phyloP scores from a whole-genome alignment of 78 protist species.

The Chrysochromulina parva region DNA sequence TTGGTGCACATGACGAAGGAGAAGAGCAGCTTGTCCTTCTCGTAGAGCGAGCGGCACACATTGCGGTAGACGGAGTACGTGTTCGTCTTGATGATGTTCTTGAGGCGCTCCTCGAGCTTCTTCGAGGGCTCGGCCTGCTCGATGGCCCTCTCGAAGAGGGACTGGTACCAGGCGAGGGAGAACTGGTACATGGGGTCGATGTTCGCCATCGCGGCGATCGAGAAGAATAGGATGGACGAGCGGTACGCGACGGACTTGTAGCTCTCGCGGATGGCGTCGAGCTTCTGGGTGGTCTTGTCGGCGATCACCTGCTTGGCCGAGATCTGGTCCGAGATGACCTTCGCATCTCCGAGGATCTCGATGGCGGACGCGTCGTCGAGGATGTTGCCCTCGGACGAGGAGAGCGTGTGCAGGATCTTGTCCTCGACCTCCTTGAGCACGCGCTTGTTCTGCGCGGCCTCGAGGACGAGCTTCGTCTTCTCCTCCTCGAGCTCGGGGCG shows the following conservation, averaged over 20 bases:
- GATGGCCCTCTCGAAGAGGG: slow-evolving; percentile 56
- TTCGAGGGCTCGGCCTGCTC: neutral
- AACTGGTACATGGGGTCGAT: slow-evolving; percentile 82
- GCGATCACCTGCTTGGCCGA: slow-evolving; percentile 59
- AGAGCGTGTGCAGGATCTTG: slow-evolving; percentile 58
- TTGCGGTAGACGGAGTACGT: slow-evolving; percentile 60
- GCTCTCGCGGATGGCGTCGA: slow-evolving; percentile 51
- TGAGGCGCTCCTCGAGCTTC: slow-evolving; percentile 39
- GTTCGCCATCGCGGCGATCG: slow-evolving; percentile 63
- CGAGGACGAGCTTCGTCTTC: slow-evolving; percentile 37
- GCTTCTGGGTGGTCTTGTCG: slow-evolving; percentile 57
- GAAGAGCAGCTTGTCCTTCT: slow-evolving; percentile 75
- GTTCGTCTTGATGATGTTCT: slow-evolving; percentile 18
- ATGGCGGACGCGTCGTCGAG: slow-evolving; percentile 73
- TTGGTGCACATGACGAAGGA: slow-evolving; percentile 58
- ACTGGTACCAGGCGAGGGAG: slow-evolving; percentile 63
- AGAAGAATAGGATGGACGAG: slow-evolving; percentile 75
- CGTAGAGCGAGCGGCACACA: slow-evolving; percentile 68
- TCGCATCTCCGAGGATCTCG: slow-evolving; percentile 49
- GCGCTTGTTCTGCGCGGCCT: slow-evolving; percentile 48
- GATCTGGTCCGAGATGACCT: slow-evolving; percentile 51
- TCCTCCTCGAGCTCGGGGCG: slow-evolving; percentile 65
- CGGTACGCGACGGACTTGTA: slow-evolving; percentile 66
- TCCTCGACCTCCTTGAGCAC: slow-evolving; percentile 52
- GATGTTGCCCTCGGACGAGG: slow-evolving; percentile 60